These are phyloP conservation scores for Ophiosphaerella herpotricha DNA, from an alignment of 2,329 filamentous ascomycete genomes.

Conservation along the genomic window DNA sequence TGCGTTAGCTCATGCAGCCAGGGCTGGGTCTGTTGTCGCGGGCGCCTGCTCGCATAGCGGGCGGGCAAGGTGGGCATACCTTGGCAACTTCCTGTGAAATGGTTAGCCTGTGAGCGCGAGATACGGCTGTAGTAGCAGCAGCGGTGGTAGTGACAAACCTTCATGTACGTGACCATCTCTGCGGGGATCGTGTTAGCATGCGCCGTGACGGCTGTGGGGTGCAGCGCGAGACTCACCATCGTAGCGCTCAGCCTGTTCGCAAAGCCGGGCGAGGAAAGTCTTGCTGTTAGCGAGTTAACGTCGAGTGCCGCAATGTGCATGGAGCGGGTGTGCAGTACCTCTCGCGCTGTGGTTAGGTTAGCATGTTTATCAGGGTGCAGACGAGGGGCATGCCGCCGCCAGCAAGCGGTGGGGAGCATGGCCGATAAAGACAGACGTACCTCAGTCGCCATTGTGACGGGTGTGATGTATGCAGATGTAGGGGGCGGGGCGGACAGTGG, in stretches of 20 bases:
- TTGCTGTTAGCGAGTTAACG: slow-evolving; percentile 58
- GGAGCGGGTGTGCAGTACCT: slow-evolving; percentile 46
- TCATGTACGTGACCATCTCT: slow-evolving; percentile 99
- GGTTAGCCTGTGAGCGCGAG: slow-evolving; percentile 38
- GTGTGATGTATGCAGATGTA: slow-evolving; percentile 20
- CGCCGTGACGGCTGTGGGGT: slow-evolving; percentile 18
- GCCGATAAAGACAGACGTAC: slow-evolving; percentile 55
- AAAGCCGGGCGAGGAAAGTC: slow-evolving; percentile 99
- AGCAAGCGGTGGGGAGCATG: slow-evolving; percentile 40
- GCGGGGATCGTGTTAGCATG: slow-evolving; percentile 42
- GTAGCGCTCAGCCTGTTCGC: slow-evolving; percentile 99
- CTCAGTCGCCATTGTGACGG: slow-evolving; percentile 64
- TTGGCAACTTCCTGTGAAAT: slow-evolving; percentile 84
- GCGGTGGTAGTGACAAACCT: slow-evolving; percentile 59
- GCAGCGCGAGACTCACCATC: slow-evolving; percentile 68
- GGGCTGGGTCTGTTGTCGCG: slow-evolving; percentile 12
- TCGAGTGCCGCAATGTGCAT: slow-evolving; percentile 14
- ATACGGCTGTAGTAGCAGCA: background rate
- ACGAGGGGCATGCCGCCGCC: slow-evolving; percentile 45
- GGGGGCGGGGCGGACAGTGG: slow-evolving; percentile 16
- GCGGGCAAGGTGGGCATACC: slow-evolving; percentile 54
- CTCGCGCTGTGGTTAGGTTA: slow-evolving; percentile 53
- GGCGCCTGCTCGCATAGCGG: slow-evolving; percentile 25
- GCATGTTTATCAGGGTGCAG: slow-evolving; percentile 40
- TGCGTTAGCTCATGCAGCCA: slow-evolving; percentile 23